Percentiles rank a stretch among this genome's conserved stretches.
Conservation (phyloP, 495 filamentous ascomycete genomes). For the Xylaria scruposa region DNA sequence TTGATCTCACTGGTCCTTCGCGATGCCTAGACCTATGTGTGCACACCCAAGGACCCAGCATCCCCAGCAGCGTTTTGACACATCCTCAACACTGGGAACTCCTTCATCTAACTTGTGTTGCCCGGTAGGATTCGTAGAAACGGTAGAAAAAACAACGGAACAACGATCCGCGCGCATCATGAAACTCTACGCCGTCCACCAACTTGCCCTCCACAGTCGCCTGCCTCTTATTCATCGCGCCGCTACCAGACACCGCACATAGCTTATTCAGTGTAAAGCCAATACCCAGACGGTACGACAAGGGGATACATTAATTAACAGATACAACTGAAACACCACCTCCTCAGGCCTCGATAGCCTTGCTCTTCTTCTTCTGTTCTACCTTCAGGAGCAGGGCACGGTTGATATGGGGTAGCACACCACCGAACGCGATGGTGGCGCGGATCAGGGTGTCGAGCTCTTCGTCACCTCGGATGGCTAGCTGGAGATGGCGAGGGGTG, state of each 20-base stretch:
- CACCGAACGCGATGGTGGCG: conserved; percentile 97
- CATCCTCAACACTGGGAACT: neutral
- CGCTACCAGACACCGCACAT: neutral
- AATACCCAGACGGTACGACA: conserved; percentile 18
- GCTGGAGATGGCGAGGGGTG: conserved; percentile 95
- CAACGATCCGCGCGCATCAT: conserved; percentile 15
- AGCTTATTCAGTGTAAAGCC: conserved; percentile 15
- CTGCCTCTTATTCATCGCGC: conserved; percentile 15
- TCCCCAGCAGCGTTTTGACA: neutral
- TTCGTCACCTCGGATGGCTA: conserved; percentile 98
- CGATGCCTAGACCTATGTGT: conserved; percentile 6
- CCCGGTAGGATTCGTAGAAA: neutral
- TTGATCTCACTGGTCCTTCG: conserved; percentile 14
- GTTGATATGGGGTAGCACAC: conserved; percentile 99
- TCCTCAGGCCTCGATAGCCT: conserved; percentile 64
- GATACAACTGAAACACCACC: conserved; percentile 12
- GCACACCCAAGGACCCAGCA: neutral
- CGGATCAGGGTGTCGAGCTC: conserved; percentile 97
- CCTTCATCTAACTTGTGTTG: neutral
- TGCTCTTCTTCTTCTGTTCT: conserved; percentile 98
- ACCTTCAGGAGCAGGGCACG: conserved; percentile 96
- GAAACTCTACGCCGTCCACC: conserved; percentile 9
- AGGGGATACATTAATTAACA: conserved; percentile 22
- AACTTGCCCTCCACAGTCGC: neutral
- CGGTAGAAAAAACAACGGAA: conserved; percentile 19